These are phyloP conservation scores for Yamadazyma akitaensis DNA, from an alignment of 805 yeast species.

Conservation along the genomic window DNA sequence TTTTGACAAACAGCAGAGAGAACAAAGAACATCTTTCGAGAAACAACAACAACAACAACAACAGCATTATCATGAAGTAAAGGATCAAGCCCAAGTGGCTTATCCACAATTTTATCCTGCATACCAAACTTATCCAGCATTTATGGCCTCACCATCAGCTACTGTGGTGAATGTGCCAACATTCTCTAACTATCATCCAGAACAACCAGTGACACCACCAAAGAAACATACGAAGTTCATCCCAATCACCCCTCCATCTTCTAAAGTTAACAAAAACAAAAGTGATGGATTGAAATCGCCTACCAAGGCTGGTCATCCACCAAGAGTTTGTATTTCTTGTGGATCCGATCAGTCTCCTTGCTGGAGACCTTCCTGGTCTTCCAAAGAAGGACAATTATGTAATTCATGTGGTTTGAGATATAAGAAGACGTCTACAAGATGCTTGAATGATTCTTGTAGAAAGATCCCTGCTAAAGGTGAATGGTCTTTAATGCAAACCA, in stretches of 20 bases:
- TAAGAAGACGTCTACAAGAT: constrained; percentile 91
- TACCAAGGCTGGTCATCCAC: constrained; percentile 21
- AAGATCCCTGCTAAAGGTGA: constrained; percentile 96
- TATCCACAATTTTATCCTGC: constrained; percentile 8
- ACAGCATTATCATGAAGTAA: neutral
- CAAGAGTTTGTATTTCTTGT: constrained; percentile 82
- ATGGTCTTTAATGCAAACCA: constrained; percentile 80
- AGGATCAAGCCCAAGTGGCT: neutral
- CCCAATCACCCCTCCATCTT: constrained; percentile 42
- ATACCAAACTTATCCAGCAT: constrained; percentile 10
- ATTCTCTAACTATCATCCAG: constrained; percentile 10
- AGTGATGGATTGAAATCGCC: constrained; percentile 34
- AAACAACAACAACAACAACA: constrained; percentile 4
- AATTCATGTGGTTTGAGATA: constrained; percentile 94
- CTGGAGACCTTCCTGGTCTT: constrained; percentile 98
- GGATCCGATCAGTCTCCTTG: constrained; percentile 91
- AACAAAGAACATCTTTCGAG: neutral
- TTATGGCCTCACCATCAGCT: constrained; percentile 13
- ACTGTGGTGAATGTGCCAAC: constrained; percentile 9
- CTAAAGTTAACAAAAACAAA: constrained; percentile 24
- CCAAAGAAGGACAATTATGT: constrained; percentile 89
- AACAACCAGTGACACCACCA: constrained; percentile 17
- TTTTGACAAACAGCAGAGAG: neutral
- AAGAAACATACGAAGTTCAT: constrained; percentile 28
- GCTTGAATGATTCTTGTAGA: constrained; percentile 70